Evolutionary conservation across 306 rosid genomes (phyloP), one percentile per base, ranked within the genome.

Genomic region (Fragaria ananassa): DNA sequence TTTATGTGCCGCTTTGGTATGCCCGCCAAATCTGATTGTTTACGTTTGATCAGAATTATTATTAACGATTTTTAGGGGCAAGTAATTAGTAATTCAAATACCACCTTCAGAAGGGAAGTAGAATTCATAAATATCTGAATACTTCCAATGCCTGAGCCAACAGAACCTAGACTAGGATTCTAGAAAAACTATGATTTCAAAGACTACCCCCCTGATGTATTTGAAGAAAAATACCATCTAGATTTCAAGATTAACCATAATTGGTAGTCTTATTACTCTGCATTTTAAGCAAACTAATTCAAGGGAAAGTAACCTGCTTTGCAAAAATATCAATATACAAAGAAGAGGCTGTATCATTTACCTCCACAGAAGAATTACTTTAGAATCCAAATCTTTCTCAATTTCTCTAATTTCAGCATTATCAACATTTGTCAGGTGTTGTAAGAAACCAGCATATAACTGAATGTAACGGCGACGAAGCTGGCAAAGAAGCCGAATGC

Each of bases 301-400:
- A 17, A 54, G 23, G 14, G 37, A 53, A 35, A 0, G 1, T 53
- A 37, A 54, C 25, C 15, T n/a, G 39, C 25, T 54, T 53, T 54
- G 76, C 12, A 14, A n/a, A 60, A 21, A 54, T 41, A 14, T 3
- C 3, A 46, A 61, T 18, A 68, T 44, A 6, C 19, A 41, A 15
- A 49, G 31, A 75, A 13, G 70, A 37, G 34, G 54, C 67, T n/a
- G 39, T 71, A 61, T 74, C 56, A 74, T 79, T 53, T 74, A 95
- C 99, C 99, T 95, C 99, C 99, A 95, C 71, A 95, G 84, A 85
- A 95, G 96, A 81, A 95, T 89, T 67, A 95, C 99, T 88, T 90
- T 92, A 6, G 97, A 86, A 86, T 92, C 97, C 68, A 95, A 93
- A 86, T 95, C 99, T 78, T 79, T 89, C 86, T 95, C 99, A 63